phyloP scores from a whole-genome alignment of 2,329 filamentous ascomycete genomes.

The Alternaria sp. region DNA sequence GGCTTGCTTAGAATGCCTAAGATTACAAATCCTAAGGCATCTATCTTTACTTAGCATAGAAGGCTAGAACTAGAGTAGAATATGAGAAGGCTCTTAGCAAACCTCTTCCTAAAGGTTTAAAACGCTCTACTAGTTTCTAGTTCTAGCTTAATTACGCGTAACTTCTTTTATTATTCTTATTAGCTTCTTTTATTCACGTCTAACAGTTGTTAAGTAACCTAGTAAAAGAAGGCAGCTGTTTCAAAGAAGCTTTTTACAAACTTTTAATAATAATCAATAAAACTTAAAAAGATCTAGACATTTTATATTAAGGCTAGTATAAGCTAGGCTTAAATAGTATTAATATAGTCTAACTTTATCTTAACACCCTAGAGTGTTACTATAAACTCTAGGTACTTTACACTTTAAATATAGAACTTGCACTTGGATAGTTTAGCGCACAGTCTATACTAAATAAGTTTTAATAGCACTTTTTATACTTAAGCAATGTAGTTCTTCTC shows the following conservation, averaged over 20 bases:
- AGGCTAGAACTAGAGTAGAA: neutral
- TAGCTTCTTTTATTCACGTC: neutral
- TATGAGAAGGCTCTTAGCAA: no score
- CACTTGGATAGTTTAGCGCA: neutral
- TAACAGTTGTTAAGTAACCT: no score
- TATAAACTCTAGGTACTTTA: neutral
- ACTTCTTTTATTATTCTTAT: neutral
- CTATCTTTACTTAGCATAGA: neutral
- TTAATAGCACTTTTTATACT: neutral
- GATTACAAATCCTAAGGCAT: neutral
- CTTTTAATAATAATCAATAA: no score
- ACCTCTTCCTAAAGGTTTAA: no score
- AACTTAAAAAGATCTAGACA: no score
- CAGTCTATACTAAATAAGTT: neutral
- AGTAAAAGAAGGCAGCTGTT: no score
- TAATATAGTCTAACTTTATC: no score
- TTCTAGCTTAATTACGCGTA: neutral
- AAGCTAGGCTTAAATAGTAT: no score
- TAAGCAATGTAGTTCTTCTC: neutral
- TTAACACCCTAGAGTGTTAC: no score
- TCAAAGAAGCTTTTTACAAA: no score
- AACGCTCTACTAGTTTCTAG: no score
- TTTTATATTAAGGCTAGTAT: no score
- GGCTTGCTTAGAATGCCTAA: neutral
- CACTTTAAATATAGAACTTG: neutral